Conservation (phyloP, 2,329 filamentous ascomycete genomes). For the Magnaporthiopsis poae region DNA sequence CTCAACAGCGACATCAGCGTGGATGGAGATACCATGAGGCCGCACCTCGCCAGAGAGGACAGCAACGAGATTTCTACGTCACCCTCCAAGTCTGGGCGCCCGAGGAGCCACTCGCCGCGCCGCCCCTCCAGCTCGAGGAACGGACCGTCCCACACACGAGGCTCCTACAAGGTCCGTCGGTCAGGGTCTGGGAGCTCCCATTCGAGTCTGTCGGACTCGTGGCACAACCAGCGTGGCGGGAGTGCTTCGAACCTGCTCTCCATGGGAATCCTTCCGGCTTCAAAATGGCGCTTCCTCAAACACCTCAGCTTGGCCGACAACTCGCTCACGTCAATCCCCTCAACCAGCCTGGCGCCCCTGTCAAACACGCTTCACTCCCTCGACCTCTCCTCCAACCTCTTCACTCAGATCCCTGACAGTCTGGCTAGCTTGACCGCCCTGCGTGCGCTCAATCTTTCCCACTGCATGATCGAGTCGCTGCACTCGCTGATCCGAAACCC, state of each 20-base stretch:
- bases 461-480: constrained; percentile 94
- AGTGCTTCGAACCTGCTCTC: constrained; percentile 71
- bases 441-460: constrained; percentile 84
- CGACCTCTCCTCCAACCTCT: constrained; percentile 85
- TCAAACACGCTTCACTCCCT: constrained; percentile 83
- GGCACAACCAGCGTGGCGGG: constrained; percentile 47
- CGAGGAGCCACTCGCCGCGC: constrained; percentile 70
- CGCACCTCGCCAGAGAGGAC: constrained; percentile 37
- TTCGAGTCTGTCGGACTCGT: constrained; percentile 60
- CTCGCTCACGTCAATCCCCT: constrained; percentile 68
- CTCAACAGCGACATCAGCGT: constrained; percentile 42
- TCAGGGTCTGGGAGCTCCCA: constrained; percentile 90
- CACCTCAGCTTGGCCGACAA: constrained; percentile 91
- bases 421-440: constrained; percentile 75
- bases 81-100: constrained; percentile 38
- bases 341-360: constrained; percentile 67
- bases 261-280: constrained; percentile 62
- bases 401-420: constrained; percentile 88
- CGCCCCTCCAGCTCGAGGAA: constrained; percentile 69
- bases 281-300: constrained; percentile 89
- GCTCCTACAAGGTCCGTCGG: constrained; percentile 65
- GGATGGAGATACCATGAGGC: constrained; percentile 32
- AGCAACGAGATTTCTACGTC: constrained; percentile 35
- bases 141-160: constrained; percentile 55
- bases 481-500: constrained; percentile 78